Base-by-base conservation (phyloP, 2,329 filamentous ascomycete genomes). In the Pseudogymnoascus sp. region DNA sequence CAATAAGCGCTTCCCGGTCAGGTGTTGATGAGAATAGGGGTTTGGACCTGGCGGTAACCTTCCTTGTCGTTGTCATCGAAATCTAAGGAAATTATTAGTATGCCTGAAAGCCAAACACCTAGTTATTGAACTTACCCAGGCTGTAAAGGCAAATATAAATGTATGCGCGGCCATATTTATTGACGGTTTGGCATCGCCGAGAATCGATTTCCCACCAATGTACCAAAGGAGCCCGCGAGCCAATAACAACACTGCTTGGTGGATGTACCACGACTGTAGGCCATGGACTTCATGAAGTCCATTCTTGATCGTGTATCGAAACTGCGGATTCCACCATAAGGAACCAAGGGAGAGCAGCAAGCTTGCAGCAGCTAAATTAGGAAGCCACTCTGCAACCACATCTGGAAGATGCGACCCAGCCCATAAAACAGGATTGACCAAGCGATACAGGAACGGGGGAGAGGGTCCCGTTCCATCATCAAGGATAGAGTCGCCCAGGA, bases 321-420 rank as follows among this genome's bases (percentile, higher is more conserved):
- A 82, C 62, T 80, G 81, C 0, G 86, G 85, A 64, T 89, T 90
- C 87, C 87, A 90, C 80, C 84, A 87, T 11, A 80, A 72, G 2
- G 84, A 80, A 16, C 79, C 22, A 6, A 47, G 14, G 22, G 41
- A 47, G 22, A 47, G 41, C 3, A 47, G 22, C 22, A 47, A 47
- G 41, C 41, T 47, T 28, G 22, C 22, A 3, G 41, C 22, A 2
- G 41, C 41, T n/a, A 47, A 47, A 47, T 47, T 22, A 16, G 41
- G 41, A n/a, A 47, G 41, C 22, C 41, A 9, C 12, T 28, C 20
- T 28, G 41, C 41, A 1, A 47, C 41, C 12, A 25, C 41, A 47
- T 47, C 41, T 28, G 20, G 14, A 47, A 47, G 41, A 47, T 47
- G 41, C 22, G 41, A 47, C 22, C 14, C 41, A 9, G 41, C 41